Conservation (phyloP, 345 rosid genomes). For the Populus tremula region DNA sequence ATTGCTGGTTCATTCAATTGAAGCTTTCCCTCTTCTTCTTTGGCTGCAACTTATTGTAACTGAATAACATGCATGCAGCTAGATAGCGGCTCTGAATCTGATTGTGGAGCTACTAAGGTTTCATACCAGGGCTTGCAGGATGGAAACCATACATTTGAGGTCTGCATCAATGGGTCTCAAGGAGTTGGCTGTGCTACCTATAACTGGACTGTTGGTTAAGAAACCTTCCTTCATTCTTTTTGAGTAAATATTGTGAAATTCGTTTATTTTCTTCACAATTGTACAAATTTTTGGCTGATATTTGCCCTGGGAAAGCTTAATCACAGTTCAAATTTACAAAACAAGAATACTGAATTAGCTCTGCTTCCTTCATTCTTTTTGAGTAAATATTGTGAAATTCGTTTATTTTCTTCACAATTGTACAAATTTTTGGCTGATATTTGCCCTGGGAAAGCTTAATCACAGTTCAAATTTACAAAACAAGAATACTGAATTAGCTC, state of each 20-base stretch:
- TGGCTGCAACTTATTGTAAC: not conserved
- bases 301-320: not conserved
- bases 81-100: constrained; percentile 52
- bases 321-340: not conserved
- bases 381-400: constrained; percentile 8
- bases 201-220: constrained; percentile 81
- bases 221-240: constrained; percentile 28
- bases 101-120: constrained; percentile 49
- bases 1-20: not conserved
- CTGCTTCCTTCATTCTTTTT: constrained; percentile 21
- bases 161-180: constrained; percentile 51
- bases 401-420: not conserved
- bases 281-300: not conserved
- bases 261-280: not conserved
- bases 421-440: not conserved
- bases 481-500: not conserved
- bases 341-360: not conserved
- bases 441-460: not conserved
- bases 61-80: constrained; percentile 48
- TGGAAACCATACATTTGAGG: constrained; percentile 74
- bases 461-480: not conserved
- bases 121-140: constrained; percentile 57
- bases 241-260: constrained; percentile 10
- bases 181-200: constrained; percentile 58
- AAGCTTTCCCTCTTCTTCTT: not conserved